These are phyloP conservation scores for Phytophthora pisi DNA, from an alignment of 352 stramenopile genomes.

Conservation along the genomic window DNA sequence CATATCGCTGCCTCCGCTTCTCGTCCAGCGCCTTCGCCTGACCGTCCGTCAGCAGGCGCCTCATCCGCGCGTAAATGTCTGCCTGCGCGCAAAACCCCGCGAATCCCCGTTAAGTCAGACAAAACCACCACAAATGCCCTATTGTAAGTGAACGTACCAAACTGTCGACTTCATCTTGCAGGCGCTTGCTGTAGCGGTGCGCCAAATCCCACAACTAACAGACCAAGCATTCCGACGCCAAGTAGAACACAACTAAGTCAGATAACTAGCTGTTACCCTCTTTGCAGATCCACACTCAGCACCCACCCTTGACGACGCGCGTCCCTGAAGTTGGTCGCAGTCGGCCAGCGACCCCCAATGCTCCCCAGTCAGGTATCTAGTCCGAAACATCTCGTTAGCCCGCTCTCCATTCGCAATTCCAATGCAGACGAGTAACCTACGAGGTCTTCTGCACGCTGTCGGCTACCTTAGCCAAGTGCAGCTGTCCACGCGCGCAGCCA, in stretches of 20 bases:
- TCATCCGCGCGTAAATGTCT: constrained; percentile 55
- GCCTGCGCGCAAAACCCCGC: constrained; percentile 20
- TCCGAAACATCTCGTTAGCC: neutral
- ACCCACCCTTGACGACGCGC: constrained; percentile 54
- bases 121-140: neutral
- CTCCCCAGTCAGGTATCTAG: constrained; percentile 68
- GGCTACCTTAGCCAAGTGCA: constrained; percentile 69
- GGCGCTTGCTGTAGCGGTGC: constrained; percentile 61
- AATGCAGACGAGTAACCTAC: constrained; percentile 34
- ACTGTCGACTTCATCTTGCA: constrained; percentile 54
- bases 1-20: constrained; percentile 47
- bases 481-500: constrained; percentile 49
- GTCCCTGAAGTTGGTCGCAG: constrained; percentile 50
- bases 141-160: constrained; percentile 41
- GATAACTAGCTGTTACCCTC: neutral
- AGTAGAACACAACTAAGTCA: neutral
- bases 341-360: constrained; percentile 67
- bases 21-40: constrained; percentile 34
- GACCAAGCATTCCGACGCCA: neutral
- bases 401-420: neutral
- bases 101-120: neutral
- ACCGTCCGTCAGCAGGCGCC: constrained; percentile 35
- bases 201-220: constrained; percentile 71
- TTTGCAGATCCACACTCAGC: neutral
- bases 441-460: constrained; percentile 80